Conservation (phyloP, 371 early-diverging fungal genomes). For the Mucor piriformis region DNA sequence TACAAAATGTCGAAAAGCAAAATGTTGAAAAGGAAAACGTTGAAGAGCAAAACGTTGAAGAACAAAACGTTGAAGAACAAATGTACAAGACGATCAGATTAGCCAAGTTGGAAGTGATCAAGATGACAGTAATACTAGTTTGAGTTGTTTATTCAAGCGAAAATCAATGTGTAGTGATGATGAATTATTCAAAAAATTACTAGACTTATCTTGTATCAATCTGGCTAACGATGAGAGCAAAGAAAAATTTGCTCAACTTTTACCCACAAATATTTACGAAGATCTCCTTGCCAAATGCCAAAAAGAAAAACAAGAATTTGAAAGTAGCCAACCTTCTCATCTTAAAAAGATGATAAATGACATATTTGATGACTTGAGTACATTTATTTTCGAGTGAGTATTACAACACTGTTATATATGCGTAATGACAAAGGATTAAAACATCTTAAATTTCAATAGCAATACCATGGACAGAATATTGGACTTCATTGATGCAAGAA, state of each 20-base stretch:
- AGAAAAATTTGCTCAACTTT: conserved; percentile 2
- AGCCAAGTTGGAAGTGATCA: background rate
- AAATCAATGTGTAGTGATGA: background rate
- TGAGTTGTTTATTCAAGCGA: conserved; percentile 3
- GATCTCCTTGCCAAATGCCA: conserved; percentile 1
- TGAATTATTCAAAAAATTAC: background rate
- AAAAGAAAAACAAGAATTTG: conserved; percentile 5
- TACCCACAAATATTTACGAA: background rate
- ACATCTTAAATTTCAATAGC: conserved; percentile 7
- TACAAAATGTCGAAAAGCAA: background rate
- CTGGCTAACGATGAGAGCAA: background rate
- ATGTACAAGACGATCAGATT: background rate
- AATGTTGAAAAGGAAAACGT: no score
- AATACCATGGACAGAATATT: conserved; percentile 12
- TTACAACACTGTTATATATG: conserved; percentile 8
- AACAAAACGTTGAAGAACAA: background rate
- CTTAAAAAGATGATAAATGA: conserved; percentile 1
- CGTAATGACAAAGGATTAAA: conserved; percentile 6
- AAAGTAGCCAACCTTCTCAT: background rate
- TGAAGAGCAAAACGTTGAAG: background rate
- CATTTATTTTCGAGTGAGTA: conserved; percentile 6
- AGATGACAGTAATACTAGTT: conserved; percentile 1
- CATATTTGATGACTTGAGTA: conserved; percentile 1
- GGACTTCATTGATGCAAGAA: conserved; percentile 15
- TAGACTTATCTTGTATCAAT: conserved; percentile 3